These are phyloP conservation scores for Spergularia azorica DNA, from an alignment of 179 eudicot genomes.

Conservation along the genomic window DNA sequence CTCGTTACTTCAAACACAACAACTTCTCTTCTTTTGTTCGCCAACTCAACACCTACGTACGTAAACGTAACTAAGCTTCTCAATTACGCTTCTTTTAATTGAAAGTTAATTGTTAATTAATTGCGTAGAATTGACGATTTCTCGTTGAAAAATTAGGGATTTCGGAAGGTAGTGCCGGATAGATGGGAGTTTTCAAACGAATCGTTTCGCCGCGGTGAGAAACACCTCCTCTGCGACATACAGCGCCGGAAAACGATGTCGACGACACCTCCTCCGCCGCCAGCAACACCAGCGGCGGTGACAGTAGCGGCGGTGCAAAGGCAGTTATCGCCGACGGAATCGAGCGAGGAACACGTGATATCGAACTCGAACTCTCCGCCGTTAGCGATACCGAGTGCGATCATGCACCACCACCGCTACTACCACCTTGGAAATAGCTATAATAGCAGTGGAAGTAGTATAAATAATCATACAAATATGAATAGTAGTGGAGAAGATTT, in stretches of 20 bases:
- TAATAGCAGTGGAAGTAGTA: constrained; percentile 27
- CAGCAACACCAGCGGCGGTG: background rate
- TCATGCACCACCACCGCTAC: constrained; percentile 10
- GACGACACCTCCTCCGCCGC: constrained; percentile 13
- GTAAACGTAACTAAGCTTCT: background rate
- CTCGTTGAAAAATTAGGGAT: constrained; percentile 52
- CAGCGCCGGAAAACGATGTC: constrained; percentile 66
- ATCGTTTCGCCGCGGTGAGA: constrained; percentile 65
- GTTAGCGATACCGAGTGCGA: constrained; percentile 29
- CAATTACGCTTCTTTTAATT: background rate
- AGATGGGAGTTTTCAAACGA: constrained; percentile 92
- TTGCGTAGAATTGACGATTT: background rate
- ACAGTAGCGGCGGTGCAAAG: constrained; percentile 23
- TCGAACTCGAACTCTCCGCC: constrained; percentile 59
- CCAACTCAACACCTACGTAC: constrained; percentile 77
- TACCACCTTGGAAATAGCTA: constrained; percentile 17
- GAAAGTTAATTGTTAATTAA: background rate
- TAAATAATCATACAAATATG: constrained; percentile 1
- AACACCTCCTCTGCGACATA: constrained; percentile 58
- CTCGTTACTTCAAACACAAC: constrained; percentile 77
- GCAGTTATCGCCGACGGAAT: constrained; percentile 49
- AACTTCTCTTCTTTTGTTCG: constrained; percentile 91
- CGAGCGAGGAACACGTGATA: constrained; percentile 71
- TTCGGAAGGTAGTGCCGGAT: constrained; percentile 80
- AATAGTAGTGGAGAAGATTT: constrained; percentile 42